phyloP scores from a whole-genome alignment of 2,329 filamentous ascomycete species.

The Daldinia sp. region DNA sequence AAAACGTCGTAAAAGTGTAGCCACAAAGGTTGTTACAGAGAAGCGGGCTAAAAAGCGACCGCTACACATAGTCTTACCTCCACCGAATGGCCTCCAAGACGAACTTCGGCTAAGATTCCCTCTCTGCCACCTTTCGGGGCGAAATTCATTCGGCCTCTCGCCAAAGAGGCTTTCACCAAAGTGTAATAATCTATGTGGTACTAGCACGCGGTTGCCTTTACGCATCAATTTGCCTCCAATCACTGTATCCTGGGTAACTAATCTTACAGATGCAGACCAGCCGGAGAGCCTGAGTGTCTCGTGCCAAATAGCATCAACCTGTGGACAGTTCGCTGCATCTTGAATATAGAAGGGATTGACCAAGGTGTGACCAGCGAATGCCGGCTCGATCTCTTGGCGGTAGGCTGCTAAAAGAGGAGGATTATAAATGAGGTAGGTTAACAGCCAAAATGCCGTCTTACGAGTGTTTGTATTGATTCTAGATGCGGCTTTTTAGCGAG shows the following conservation, averaged over 20 bases:
- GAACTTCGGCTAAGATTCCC: conserved; percentile 30
- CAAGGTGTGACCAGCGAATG: conserved; percentile 48
- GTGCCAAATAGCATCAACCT: conserved; percentile 46
- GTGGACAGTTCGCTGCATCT: conserved; percentile 43
- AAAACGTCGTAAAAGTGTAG: conserved; percentile 44
- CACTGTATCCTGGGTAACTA: conserved; percentile 41
- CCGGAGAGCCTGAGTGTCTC: conserved; percentile 46
- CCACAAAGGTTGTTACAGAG: conserved; percentile 39
- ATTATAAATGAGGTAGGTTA: conserved; percentile 43
- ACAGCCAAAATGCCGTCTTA: conserved; percentile 48
- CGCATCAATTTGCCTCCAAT: conserved; percentile 48
- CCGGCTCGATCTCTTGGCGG: conserved; percentile 43
- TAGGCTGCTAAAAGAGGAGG: conserved; percentile 36
- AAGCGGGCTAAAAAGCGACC: conserved; percentile 43
- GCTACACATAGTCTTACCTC: conserved; percentile 47
- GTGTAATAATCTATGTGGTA: conserved; percentile 48
- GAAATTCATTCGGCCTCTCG: conserved; percentile 24
- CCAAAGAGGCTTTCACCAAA: conserved; percentile 45
- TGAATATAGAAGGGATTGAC: conserved; percentile 51
- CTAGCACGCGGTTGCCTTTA: conserved; percentile 47
- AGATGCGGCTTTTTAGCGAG: neutral
- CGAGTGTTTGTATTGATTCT: conserved; percentile 50
- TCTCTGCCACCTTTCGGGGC: conserved; percentile 31
- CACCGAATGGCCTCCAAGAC: conserved; percentile 48
- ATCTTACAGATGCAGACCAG: conserved; percentile 45